These are phyloP conservation scores for Ophiosphaerella narmari DNA, from an alignment of 2,329 filamentous ascomycete genomes.

Conservation along the genomic window DNA sequence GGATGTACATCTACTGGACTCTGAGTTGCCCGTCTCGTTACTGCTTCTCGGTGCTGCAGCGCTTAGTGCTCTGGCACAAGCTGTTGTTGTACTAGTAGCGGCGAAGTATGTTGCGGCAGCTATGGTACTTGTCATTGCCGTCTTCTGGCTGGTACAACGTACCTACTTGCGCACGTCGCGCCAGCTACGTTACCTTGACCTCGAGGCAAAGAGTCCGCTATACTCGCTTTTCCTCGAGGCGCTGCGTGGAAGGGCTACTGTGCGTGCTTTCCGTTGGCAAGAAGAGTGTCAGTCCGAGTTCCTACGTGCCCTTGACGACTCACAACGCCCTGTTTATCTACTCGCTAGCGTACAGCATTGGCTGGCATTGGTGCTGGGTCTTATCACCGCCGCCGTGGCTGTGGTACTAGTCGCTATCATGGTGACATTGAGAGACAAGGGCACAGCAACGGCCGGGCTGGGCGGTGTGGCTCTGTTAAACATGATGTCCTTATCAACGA, in stretches of 20 bases:
- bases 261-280: slow-evolving; percentile 55
- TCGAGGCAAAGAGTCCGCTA: slow-evolving; percentile 54
- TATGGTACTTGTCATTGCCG: slow-evolving; percentile 12
- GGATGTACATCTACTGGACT: slow-evolving; percentile 50
- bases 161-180: slow-evolving; percentile 52
- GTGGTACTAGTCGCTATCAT: slow-evolving; percentile 33
- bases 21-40: slow-evolving; percentile 38
- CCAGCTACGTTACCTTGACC: slow-evolving; percentile 55
- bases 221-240: slow-evolving; percentile 57
- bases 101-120: slow-evolving; percentile 17
- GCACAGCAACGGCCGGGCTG: slow-evolving; percentile 49
- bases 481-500: slow-evolving; percentile 55
- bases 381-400: slow-evolving; percentile 41
- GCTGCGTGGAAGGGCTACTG: slow-evolving; percentile 51
- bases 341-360: slow-evolving; percentile 44
- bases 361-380: slow-evolving; percentile 42
- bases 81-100: slow-evolving; percentile 13
- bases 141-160: slow-evolving; percentile 48
- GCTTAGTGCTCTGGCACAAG: neutral
- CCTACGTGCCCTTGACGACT: slow-evolving; percentile 19
- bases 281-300: slow-evolving; percentile 8
- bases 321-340: slow-evolving; percentile 49
- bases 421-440: slow-evolving; percentile 13
- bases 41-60: slow-evolving; percentile 5
- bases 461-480: slow-evolving; percentile 57